Base-by-base conservation (phyloP, 83 land plant genomes). In the Larix sibirica region DNA sequence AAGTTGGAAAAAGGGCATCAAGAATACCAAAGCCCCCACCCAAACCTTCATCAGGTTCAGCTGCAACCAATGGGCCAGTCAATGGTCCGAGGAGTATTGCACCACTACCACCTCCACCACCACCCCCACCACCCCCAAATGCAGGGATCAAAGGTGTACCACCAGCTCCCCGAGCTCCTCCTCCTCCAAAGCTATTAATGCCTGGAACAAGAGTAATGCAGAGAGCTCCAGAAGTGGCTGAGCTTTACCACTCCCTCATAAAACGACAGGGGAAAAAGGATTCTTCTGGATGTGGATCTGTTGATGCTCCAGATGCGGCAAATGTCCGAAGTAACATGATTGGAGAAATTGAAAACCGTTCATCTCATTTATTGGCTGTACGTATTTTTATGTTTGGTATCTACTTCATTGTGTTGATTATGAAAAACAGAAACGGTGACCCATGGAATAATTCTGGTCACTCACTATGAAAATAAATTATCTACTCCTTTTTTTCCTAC, bases 341-440 rank as follows among this genome's bases (percentile, higher is more conserved):
- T 81, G 99, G 99, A 28, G 99, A 97, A 87, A 94, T 97, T 78
- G 99, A 96, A 91, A 97, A 96, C 81, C 98, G 98, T 9, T 97
- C 99, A 9, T 81, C 97, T 21, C 88, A 96, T 80, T 86, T 97
- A 47, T 88, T 97, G 69, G 98, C 99, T 0, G 99, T 97, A 86
- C 91, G 96, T 86, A 56, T 36, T 56, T 60, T 74, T 74, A 40
- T 36, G 21, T 58, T 6, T 24, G 18, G 31, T 24, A 60, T 78
- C 26, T 78, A 78, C 24, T 78, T 31, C 12, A 23, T 59, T 78
- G 4, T 59, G 44, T 42, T 18, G 47, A 40, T 23, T n/a, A 56
- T 74, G 58, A 3, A 74, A 5, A 74, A 42, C 77, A 13, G 59
- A 56, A 4, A 56, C 59, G 13, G 17, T 56, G 16, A 56, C 16